phyloP scores from a whole-genome alignment of 495 filamentous ascomycete species.

The Jackrogersella minutella region DNA sequence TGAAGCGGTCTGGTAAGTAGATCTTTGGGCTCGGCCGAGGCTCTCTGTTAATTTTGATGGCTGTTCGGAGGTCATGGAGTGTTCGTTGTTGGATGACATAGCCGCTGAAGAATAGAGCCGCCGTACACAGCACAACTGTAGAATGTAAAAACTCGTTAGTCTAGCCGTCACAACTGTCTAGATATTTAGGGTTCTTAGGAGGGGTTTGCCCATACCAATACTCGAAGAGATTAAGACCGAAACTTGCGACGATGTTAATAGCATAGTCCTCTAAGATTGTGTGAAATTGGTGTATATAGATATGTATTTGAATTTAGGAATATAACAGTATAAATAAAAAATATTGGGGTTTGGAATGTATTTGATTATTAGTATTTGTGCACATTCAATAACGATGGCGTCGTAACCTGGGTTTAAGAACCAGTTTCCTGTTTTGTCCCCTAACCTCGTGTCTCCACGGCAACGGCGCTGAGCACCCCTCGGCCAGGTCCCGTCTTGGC shows the following conservation, averaged over 20 bases:
- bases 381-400: constrained; percentile 1
- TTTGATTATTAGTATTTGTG: constrained; percentile 8
- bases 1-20: constrained; percentile 50
- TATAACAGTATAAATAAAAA: not conserved
- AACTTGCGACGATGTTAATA: constrained; percentile 62
- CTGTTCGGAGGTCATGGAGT: constrained; percentile 55
- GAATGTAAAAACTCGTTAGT: constrained; percentile 13
- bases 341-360: constrained; percentile 1
- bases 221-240: constrained; percentile 58
- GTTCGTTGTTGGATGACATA: constrained; percentile 65
- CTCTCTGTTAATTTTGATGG: constrained; percentile 51
- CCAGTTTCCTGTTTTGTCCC: constrained; percentile 33
- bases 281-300: constrained; percentile 10
- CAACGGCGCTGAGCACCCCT: constrained; percentile 17
- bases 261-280: constrained; percentile 44
- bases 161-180: not conserved
- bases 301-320: not conserved
- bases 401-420: constrained; percentile 9
- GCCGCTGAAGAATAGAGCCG: constrained; percentile 60
- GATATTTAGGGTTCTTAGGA: not conserved
- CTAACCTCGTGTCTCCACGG: constrained; percentile 27
- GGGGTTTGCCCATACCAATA: constrained; percentile 52
- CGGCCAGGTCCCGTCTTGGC: constrained; percentile 36
- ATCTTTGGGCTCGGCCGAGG: constrained; percentile 53
- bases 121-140: constrained; percentile 59